Evolutionary conservation across 2,329 filamentous ascomycete genomes (phyloP).

Genomic region (Lachnellula suecica): DNA sequence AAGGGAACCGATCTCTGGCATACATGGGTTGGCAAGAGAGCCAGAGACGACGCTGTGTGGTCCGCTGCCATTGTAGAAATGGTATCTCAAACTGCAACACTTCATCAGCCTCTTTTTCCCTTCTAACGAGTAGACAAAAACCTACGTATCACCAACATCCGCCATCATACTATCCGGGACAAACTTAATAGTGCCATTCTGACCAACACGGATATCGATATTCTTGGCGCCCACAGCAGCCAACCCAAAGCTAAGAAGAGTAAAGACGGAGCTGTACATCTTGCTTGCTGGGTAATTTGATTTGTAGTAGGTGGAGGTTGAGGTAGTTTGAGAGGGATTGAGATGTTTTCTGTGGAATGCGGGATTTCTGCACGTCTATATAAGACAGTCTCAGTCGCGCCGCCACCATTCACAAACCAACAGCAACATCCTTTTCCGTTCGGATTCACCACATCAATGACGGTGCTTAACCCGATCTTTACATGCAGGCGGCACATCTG

Average conservation of each 20-base stretch:
- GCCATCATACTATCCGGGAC: slow-evolving; percentile 49
- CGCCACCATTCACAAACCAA: no score
- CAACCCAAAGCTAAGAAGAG: not conserved
- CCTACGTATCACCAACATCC: slow-evolving; percentile 35
- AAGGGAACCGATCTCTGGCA: slow-evolving; percentile 23
- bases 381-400: no score
- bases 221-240: slow-evolving; percentile 2
- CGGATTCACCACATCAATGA: no score
- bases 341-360: no score
- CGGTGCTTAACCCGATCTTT: no score
- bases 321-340: no score
- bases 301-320: no score
- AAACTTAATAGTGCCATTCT: slow-evolving; percentile 41
- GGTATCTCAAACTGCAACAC: slow-evolving; percentile 19
- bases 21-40: slow-evolving; percentile 32
- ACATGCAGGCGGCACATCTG: no score
- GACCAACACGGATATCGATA: slow-evolving; percentile 13
- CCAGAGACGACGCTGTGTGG: slow-evolving; percentile 48
- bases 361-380: no score
- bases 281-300: no score
- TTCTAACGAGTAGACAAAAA: not conserved
- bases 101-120: slow-evolving; percentile 42
- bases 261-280: not conserved
- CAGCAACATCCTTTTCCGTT: no score
- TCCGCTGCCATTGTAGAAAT: slow-evolving; percentile 49